These are phyloP conservation scores for Xylaria sp. DNA, from an alignment of 2,329 filamentous ascomycete species.

Conservation along the genomic window DNA sequence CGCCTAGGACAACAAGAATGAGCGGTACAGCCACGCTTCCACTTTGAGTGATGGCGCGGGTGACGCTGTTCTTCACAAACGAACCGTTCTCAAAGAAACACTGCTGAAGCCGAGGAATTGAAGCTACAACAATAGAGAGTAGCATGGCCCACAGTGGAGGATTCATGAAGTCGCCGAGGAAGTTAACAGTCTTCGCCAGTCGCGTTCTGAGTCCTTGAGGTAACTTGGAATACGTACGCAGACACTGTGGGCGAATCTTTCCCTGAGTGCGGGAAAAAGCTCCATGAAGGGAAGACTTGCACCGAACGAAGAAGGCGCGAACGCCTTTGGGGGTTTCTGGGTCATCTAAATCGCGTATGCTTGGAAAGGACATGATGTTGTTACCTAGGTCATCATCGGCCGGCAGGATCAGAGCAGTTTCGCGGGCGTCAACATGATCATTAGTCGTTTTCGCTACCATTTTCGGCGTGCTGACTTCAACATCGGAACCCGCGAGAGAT, in stretches of 20 bases:
- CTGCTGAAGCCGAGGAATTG: conserved; percentile 72
- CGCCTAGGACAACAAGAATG: conserved; percentile 90
- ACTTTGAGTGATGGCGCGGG: conserved; percentile 76
- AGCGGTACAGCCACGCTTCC: conserved; percentile 89
- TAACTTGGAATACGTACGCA: conserved; percentile 12
- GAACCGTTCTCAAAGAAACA: conserved; percentile 86
- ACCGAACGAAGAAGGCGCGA: conserved; percentile 38
- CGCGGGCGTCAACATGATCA: conserved; percentile 22
- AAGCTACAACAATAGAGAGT: conserved; percentile 82
- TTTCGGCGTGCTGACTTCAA: conserved; percentile 34
- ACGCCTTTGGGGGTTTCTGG: conserved; percentile 38
- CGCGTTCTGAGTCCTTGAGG: conserved; percentile 19
- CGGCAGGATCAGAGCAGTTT: conserved; percentile 34
- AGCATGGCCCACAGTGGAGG: conserved; percentile 98
- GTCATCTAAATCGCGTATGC: conserved; percentile 43
- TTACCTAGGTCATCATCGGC: conserved; percentile 35
- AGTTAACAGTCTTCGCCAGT: conserved; percentile 49
- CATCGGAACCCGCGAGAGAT: conserved; percentile 46
- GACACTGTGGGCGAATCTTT: neutral
- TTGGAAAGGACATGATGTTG: conserved; percentile 60
- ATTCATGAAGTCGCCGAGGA: conserved; percentile 94
- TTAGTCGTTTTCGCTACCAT: conserved; percentile 32
- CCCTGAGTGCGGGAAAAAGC: conserved; percentile 14
- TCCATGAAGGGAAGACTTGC: conserved; percentile 32
- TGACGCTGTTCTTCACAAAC: conserved; percentile 89